Conservation (phyloP, 495 filamentous ascomycete genomes). For the Daldinia caldariorum region DNA sequence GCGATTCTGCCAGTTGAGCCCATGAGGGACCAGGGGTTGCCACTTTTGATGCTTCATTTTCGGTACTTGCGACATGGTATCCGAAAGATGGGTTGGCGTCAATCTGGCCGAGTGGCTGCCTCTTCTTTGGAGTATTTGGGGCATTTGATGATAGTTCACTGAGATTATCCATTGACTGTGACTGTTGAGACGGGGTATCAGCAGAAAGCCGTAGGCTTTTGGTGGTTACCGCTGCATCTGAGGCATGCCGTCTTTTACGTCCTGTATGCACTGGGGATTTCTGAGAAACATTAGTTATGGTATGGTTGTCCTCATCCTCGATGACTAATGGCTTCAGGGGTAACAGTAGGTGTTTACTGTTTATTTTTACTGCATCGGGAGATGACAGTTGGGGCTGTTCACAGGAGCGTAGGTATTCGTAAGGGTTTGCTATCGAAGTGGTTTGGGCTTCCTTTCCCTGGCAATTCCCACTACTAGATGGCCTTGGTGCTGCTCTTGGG, state of each 20-base stretch:
- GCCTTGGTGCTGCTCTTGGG: constrained; percentile 1
- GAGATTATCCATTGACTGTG: not conserved
- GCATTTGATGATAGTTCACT: not conserved
- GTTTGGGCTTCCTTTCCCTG: not conserved
- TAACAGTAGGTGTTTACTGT: not conserved
- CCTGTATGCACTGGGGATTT: not conserved
- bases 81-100: constrained; percentile 28
- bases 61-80: not conserved
- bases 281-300: not conserved
- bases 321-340: constrained; percentile 16
- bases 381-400: not conserved
- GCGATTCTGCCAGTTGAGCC: not conserved
- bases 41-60: not conserved
- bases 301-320: constrained; percentile 1
- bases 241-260: constrained; percentile 24
- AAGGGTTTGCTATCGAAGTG: constrained; percentile 1
- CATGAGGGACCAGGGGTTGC: not conserved
- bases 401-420: not conserved
- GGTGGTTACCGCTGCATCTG: constrained; percentile 3
- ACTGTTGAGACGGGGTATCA: not conserved
- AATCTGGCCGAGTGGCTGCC: constrained; percentile 41
- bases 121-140: constrained; percentile 2
- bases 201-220: constrained; percentile 30
- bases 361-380: not conserved
- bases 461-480: not conserved